phyloP scores from a whole-genome alignment of 805 yeast genomes.

The Yarrowia bubula region DNA sequence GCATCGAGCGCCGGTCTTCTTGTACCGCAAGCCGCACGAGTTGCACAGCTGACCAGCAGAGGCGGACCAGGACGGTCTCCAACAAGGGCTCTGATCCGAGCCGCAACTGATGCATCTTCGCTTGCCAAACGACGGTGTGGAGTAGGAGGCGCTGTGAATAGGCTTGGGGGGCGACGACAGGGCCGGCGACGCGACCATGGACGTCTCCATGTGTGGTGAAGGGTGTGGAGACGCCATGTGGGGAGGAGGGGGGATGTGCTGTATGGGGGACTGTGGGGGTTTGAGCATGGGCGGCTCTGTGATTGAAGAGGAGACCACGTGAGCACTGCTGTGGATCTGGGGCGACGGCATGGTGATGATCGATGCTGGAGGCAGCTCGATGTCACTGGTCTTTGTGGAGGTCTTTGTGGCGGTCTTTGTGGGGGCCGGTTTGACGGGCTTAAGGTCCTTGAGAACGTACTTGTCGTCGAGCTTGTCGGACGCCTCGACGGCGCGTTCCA shows the following conservation, averaged over 20 bases:
- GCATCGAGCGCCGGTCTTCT: conserved; percentile 92
- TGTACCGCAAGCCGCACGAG: conserved; percentile 91
- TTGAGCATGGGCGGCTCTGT: neutral
- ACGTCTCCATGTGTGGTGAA: conserved; percentile 5
- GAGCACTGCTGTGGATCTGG: neutral
- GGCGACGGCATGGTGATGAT: conserved; percentile 2
- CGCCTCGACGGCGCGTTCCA: conserved; percentile 14
- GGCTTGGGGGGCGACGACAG: conserved; percentile 8
- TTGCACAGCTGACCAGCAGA: conserved; percentile 94
- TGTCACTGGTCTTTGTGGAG: neutral
- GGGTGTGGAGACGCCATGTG: conserved; percentile 11
- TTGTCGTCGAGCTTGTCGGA: conserved; percentile 22
- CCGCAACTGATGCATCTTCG: conserved; percentile 88
- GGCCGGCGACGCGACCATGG: neutral
- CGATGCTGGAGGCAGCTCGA: neutral
- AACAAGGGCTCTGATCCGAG: conserved; percentile 88
- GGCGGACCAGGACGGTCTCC: conserved; percentile 97
- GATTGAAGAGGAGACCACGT: neutral
- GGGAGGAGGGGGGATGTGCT: conserved; percentile 9
- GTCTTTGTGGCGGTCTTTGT: neutral
- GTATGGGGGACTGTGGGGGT: conserved; percentile 21
- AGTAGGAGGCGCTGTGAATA: neutral
- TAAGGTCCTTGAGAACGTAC: neutral
- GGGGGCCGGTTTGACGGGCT: neutral
- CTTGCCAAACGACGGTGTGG: conserved; percentile 27